Evolutionary conservation across 2,329 filamentous ascomycete genomes (phyloP), one percentile per base, ranked within the genome.

Genomic region (Herpomyces periplanetae): DNA sequence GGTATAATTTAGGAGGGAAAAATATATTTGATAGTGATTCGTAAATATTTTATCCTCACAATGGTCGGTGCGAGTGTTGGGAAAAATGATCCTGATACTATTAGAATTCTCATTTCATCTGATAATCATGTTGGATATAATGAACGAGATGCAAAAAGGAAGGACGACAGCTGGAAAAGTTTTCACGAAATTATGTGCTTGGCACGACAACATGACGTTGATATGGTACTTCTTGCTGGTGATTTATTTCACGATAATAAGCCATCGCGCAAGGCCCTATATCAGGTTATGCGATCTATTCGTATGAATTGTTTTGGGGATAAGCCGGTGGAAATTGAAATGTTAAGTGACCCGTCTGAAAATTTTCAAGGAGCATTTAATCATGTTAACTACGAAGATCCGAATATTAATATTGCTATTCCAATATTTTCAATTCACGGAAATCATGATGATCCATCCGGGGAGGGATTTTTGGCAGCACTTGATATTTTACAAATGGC

Each of bases 191-290:
- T 88, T 25, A 69, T 96, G 63, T 62, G 58, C 26, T 42, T 91
- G 16, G 80, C 75, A 9, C 66, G 62, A 32, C 56, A 60, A 13
- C 50, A 62, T 34, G 80, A 96, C 42, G 80, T 96, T 27, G 80
- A 96, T 38, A 91, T 96, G 80, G 65, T 96, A 1, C 49, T 96
- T 2, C 56, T 96, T 3, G 75, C 63, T 2, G 80, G 80, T 17
- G 80, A 96, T 34, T 51, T 96, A 1, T 96, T 96, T 34, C 84
- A 96, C 35, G 75, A 96, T 29, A 96, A 96, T 38, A 87, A 87
- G 31, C 84, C 80, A 3, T 88, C 71, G 4, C 56, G 80, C 23
- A 87, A 88, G 34, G 61, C 73, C 11, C 66, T 96, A 52, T 91
- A 80, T 35, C 69, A 96, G 34, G 80, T 96, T 25, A 91, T 91